phyloP scores from a whole-genome alignment of 768 basidiomycete species.

The Sarcomyxa edulis region DNA sequence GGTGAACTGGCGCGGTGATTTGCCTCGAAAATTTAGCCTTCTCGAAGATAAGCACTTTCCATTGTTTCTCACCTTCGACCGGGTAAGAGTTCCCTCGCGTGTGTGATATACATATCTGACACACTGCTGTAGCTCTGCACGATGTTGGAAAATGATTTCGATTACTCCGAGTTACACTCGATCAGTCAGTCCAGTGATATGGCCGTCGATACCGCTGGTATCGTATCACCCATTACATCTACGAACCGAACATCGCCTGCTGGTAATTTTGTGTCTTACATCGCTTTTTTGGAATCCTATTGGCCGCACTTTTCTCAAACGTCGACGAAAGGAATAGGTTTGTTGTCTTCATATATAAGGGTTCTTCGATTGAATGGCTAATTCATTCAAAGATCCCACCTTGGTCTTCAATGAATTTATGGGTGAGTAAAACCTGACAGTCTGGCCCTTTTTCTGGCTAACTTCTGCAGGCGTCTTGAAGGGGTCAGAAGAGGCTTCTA shows the following conservation, averaged over 20 bases:
- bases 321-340: conserved; percentile 50
- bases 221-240: too few relatives aligned
- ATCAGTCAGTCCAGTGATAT: too few relatives aligned
- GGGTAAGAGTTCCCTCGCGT: conserved; percentile 30
- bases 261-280: conserved; percentile 34
- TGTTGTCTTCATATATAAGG: conserved; percentile 5
- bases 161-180: too few relatives aligned
- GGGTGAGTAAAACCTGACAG: conserved; percentile 44
- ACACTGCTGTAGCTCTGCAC: conserved; percentile 33
- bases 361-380: neutral
- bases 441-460: neutral
- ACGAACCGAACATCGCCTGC: neutral
- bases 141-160: conserved; percentile 43
- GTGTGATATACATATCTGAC: conserved; percentile 9
- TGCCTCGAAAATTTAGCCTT: conserved; percentile 50
- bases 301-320: conserved; percentile 56
- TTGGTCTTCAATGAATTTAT: conserved; percentile 63
- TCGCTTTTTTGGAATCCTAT: conserved; percentile 42
- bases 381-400: conserved; percentile 44
- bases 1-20: conserved; percentile 29
- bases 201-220: neutral
- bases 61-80: conserved; percentile 62
- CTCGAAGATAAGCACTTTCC: conserved; percentile 62
- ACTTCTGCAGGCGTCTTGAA: conserved; percentile 48
- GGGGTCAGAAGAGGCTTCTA: conserved; percentile 55